These are phyloP conservation scores for Aspergillus brunneoviolaceus DNA, from an alignment of 2,329 filamentous ascomycete genomes.

Conservation along the genomic window DNA sequence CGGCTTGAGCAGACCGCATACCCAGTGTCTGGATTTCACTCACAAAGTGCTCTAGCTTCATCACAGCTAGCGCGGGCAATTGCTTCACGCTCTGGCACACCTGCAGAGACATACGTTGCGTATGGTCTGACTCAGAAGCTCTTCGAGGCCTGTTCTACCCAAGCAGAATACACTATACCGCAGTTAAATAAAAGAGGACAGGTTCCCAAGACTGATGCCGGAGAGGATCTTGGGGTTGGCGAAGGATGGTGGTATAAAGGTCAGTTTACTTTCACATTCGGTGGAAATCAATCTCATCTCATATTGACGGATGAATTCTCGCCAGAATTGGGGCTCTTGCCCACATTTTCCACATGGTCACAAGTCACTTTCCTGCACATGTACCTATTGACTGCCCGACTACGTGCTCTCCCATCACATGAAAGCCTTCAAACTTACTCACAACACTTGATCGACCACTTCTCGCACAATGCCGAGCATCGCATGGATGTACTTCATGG, in stretches of 20 bases:
- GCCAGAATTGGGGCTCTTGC: conserved; percentile 73
- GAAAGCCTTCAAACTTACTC: conserved; percentile 74
- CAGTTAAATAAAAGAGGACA: conserved; percentile 63
- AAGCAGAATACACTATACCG: conserved; percentile 75
- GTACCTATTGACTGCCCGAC: conserved; percentile 81
- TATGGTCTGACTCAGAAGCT: conserved; percentile 76
- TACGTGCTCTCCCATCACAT: conserved; percentile 70
- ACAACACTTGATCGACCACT: conserved; percentile 89
- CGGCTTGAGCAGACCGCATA: conserved; percentile 1
- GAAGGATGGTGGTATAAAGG: conserved; percentile 79
- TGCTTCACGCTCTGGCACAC: conserved; percentile 36
- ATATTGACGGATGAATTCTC: not conserved
- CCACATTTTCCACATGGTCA: conserved; percentile 93
- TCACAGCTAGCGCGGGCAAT: conserved; percentile 31
- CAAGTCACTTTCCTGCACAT: conserved; percentile 96
- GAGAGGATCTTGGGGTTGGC: conserved; percentile 77
- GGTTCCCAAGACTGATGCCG: conserved; percentile 70
- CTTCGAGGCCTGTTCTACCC: conserved; percentile 70
- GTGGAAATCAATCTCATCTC: not conserved
- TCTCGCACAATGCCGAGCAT: conserved; percentile 66
- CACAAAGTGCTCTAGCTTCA: conserved; percentile 24
- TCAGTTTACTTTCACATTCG: conserved; percentile 43
- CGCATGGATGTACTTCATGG: conserved; percentile 60
- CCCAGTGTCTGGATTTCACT: conserved; percentile 9
- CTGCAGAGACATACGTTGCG: conserved; percentile 70